Conservation (phyloP, 768 basidiomycete species). For the Pleurotus pulmonarius region DNA sequence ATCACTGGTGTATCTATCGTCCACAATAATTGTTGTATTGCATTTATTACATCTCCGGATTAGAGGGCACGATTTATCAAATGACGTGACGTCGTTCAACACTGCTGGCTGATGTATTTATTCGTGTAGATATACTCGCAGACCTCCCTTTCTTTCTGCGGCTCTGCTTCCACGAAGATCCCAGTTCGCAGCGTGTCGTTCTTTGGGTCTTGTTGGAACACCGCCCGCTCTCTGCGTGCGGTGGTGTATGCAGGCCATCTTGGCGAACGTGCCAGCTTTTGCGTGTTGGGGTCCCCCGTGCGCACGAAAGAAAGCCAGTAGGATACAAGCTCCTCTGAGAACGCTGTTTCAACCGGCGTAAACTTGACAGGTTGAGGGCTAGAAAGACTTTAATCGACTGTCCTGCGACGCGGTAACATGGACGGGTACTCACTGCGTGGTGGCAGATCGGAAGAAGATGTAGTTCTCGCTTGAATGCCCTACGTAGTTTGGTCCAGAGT, state of each 20-base stretch:
- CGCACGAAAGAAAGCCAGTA: constrained; percentile 69
- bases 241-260: constrained; percentile 39
- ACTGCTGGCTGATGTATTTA: too few relatives aligned
- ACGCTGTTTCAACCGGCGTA: constrained; percentile 40
- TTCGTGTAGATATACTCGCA: constrained; percentile 28
- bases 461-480: constrained; percentile 59
- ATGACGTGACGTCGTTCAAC: too few relatives aligned
- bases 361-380: constrained; percentile 48
- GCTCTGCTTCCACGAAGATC: constrained; percentile 30
- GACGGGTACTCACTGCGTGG: too few relatives aligned
- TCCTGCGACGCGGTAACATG: not conserved
- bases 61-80: too few relatives aligned
- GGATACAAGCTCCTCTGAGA: constrained; percentile 56
- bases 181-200: constrained; percentile 26
- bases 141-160: constrained; percentile 30
- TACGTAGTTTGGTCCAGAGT: constrained; percentile 26
- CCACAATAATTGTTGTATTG: not conserved
- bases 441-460: constrained; percentile 24
- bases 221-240: constrained; percentile 32
- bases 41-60: not conserved
- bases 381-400: not conserved
- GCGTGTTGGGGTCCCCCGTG: constrained; percentile 49
- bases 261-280: constrained; percentile 49
- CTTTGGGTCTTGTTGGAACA: constrained; percentile 29
- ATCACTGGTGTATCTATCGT: not conserved